A percentile compares a stretch with the other conserved stretches of the same genome.
phyloP scores from a whole-genome alignment of 257 asterid species.

The Solanum piurae region DNA sequence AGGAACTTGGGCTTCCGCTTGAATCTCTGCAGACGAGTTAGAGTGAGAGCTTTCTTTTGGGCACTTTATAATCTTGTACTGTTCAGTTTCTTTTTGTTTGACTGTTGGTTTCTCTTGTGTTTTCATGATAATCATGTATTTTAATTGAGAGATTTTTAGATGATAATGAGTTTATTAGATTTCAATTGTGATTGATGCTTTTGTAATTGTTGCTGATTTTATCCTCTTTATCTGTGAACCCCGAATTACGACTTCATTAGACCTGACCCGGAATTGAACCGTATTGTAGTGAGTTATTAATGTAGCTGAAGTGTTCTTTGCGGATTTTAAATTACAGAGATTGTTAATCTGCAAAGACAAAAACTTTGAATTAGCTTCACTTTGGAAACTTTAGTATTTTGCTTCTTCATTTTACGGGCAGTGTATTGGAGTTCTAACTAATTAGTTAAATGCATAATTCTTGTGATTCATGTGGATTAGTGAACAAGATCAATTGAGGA shows the following conservation, averaged over 20 bases:
- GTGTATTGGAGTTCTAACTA: neutral
- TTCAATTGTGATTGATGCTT: neutral
- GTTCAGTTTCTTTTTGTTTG: neutral
- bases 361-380: neutral
- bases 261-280: neutral
- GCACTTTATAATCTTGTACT: neutral
- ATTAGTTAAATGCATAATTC: neutral
- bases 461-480: neutral
- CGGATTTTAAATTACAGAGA: neutral
- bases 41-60: neutral
- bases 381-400: neutral
- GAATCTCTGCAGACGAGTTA: slow-evolving; percentile 5
- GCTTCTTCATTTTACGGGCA: neutral
- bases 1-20: slow-evolving; percentile 19
- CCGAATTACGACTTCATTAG: neutral
- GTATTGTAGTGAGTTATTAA: neutral
- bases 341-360: neutral
- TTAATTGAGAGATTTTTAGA: neutral
- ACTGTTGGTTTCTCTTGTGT: neutral
- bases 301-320: neutral
- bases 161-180: neutral
- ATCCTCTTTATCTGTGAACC: neutral
- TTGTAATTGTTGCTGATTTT: neutral
- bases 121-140: neutral
- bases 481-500: neutral